Conservation (phyloP, 2,329 filamentous ascomycete species). For the Talaromyces islandicus region DNA sequence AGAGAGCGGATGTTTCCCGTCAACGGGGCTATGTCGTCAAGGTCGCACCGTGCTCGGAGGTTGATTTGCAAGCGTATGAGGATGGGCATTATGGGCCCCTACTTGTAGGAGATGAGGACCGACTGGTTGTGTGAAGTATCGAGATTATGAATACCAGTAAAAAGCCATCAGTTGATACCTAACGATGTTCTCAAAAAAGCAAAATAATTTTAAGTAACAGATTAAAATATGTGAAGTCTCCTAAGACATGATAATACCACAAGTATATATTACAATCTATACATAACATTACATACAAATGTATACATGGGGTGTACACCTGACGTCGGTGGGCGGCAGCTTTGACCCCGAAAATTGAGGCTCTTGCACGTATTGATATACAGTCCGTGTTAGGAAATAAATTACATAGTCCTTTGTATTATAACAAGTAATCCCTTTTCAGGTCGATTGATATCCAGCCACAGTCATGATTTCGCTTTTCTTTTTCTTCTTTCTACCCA, state of each 20-base stretch:
- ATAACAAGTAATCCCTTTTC: neutral
- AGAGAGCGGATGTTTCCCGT: neutral
- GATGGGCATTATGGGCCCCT: neutral
- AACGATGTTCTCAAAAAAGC: neutral
- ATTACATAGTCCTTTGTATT: neutral
- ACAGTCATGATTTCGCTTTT: no score
- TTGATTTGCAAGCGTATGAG: neutral
- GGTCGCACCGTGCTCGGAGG: neutral
- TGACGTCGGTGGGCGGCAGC: neutral
- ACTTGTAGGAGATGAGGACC: neutral
- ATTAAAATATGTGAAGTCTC: neutral
- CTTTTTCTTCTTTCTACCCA: neutral
- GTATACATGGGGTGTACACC: neutral
- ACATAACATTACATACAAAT: neutral
- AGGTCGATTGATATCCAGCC: no score
- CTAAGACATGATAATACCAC: no score
- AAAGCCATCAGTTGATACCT: neutral
- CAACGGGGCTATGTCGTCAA: conserved; percentile 2
- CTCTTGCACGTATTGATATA: neutral
- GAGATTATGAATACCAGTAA: neutral
- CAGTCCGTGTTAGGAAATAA: neutral
- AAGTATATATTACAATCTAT: neutral
- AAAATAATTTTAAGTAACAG: neutral
- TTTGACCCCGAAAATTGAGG: neutral
- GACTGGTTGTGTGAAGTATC: neutral